A percentile compares a stretch with the other conserved stretches of the same genome.
Conservation (phyloP, 176 grass and related monocot genomes). For the Hsuehochloa calcarea region DNA sequence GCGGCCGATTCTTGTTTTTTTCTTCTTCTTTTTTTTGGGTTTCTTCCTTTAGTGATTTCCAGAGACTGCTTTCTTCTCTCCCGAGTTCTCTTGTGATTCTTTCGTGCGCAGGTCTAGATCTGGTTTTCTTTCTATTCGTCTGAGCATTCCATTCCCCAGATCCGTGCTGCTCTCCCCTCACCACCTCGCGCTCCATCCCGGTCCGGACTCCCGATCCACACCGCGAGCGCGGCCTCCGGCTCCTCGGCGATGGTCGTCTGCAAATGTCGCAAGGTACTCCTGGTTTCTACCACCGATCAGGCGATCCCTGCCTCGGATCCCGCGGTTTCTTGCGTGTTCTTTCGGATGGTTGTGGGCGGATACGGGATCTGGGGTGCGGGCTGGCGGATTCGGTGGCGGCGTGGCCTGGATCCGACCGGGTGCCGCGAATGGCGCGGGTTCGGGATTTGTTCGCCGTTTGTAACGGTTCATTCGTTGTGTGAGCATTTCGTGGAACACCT, state of each 20-base stretch:
- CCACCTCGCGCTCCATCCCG: neutral
- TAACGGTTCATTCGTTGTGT: too few species aligned
- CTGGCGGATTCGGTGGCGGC: too few species aligned
- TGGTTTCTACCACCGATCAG: neutral
- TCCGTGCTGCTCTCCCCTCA: neutral
- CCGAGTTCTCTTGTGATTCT: too few species aligned
- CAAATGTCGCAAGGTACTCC: constrained; percentile 95
- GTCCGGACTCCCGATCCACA: neutral
- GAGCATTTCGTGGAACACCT: neutral
- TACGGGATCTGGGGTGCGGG: constrained; percentile 35
- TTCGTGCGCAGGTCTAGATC: too few species aligned
- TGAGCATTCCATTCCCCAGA: too few species aligned
- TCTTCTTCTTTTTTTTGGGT: too few species aligned
- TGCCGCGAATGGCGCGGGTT: too few species aligned
- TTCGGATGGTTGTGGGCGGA: neutral
- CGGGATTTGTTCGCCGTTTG: too few species aligned
- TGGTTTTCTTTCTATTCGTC: too few species aligned
- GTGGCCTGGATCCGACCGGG: neutral
- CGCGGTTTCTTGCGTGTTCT: neutral
- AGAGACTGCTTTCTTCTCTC: too few species aligned
- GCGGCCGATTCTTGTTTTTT: too few species aligned
- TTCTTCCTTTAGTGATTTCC: too few species aligned
- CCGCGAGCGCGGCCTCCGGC: neutral
- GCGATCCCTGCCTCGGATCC: neutral
- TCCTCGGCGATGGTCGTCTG: constrained; percentile 78